phyloP scores from a whole-genome alignment of 768 basidiomycete species.

The Lentinula raphanica region DNA sequence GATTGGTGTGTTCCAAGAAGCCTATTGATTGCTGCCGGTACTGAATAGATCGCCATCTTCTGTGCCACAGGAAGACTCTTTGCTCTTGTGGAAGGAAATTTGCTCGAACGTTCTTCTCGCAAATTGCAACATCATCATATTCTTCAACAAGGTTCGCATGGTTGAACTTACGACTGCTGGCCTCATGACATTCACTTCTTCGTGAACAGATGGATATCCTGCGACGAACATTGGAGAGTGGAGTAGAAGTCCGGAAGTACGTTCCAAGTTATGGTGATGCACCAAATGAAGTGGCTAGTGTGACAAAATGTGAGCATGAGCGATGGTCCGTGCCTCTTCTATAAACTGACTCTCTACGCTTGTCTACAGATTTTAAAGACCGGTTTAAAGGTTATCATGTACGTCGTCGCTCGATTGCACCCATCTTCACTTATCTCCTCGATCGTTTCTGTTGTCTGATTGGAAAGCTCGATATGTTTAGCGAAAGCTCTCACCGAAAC shows the following conservation, averaged over 20 bases:
- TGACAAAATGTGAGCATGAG: constrained; percentile 53
- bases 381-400: constrained; percentile 63
- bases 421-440: neutral
- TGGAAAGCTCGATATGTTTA: constrained; percentile 17
- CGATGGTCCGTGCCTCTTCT: neutral
- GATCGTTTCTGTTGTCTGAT: neutral
- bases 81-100: constrained; percentile 65
- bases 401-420: constrained; percentile 16
- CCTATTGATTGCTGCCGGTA: neutral
- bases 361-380: constrained; percentile 55
- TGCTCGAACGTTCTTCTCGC: constrained; percentile 59
- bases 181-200: neutral
- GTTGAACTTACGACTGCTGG: neutral
- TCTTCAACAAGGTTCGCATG: constrained; percentile 62
- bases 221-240: constrained; percentile 46
- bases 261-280: constrained; percentile 58
- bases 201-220: constrained; percentile 52
- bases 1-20: constrained; percentile 38
- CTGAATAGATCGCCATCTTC: neutral
- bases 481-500: constrained; percentile 52
- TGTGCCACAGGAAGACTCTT: constrained; percentile 60
- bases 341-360: constrained; percentile 1
- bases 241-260: constrained; percentile 50
- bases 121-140: constrained; percentile 62
- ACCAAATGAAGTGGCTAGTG: constrained; percentile 53